Evolutionary conservation across 306 rosid genomes (phyloP).

Genomic region (Vigna hirtella): DNA sequence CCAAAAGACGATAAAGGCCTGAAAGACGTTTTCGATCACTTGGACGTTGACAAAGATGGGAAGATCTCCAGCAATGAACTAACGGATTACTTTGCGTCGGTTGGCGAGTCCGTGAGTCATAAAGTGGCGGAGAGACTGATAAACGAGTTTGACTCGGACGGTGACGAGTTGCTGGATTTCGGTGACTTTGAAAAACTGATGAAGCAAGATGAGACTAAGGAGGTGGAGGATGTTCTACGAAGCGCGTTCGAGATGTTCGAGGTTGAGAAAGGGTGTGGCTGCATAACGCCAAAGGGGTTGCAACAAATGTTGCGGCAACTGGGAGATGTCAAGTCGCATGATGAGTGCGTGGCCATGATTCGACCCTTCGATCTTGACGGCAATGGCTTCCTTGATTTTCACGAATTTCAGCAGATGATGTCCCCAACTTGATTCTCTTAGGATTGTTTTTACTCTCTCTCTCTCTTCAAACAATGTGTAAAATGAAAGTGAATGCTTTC

Average conservation of each 20-base stretch:
- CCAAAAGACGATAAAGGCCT: conserved; percentile 32
- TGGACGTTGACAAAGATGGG: conserved; percentile 62
- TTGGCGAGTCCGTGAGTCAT: conserved; percentile 52
- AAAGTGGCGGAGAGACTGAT: conserved; percentile 49
- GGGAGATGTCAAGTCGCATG: conserved; percentile 57
- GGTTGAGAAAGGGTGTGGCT: conserved; percentile 60
- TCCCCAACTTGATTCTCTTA: neutral
- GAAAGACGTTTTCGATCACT: conserved; percentile 54
- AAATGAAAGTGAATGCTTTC: too few relatives aligned
- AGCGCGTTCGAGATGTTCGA: conserved; percentile 71
- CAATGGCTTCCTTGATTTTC: conserved; percentile 63
- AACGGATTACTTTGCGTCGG: conserved; percentile 51
- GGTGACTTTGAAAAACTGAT: conserved; percentile 52
- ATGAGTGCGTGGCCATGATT: conserved; percentile 68
- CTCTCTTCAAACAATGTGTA: too few relatives aligned
- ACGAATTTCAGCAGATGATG: conserved; percentile 66
- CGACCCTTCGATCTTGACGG: conserved; percentile 65
- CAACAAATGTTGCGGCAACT: conserved; percentile 56
- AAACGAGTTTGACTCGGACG: conserved; percentile 53
- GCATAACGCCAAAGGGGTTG: conserved; percentile 59
- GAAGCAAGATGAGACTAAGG: conserved; percentile 39
- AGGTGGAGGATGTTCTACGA: conserved; percentile 46
- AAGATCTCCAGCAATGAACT: conserved; percentile 61
- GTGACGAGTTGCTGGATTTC: conserved; percentile 55
- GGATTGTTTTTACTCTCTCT: neutral